phyloP scores from a whole-genome alignment of 352 stramenopile species.

The Pythium sukuiense region DNA sequence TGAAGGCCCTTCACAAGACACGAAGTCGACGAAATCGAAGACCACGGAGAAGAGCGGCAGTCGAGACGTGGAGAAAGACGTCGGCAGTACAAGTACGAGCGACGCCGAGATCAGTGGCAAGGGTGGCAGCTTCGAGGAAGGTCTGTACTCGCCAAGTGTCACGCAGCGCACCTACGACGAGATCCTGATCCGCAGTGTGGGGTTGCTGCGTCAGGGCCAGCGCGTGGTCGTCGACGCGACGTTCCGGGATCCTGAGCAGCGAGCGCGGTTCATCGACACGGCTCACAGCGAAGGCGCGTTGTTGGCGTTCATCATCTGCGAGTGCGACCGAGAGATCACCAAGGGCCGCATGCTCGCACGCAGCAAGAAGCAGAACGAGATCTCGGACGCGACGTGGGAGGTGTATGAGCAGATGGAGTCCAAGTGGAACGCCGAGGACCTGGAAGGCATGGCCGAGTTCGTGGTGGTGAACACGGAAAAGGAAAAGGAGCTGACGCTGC shows the following conservation, averaged over 20 bases:
- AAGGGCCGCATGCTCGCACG: constrained; percentile 59
- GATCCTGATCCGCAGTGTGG: constrained; percentile 41
- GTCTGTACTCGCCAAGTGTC: constrained; percentile 56
- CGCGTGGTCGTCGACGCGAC: constrained; percentile 65
- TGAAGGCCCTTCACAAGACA: not conserved
- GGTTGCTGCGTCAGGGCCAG: constrained; percentile 43
- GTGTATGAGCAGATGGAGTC: constrained; percentile 70
- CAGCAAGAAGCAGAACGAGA: constrained; percentile 37
- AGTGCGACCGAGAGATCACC: constrained; percentile 71
- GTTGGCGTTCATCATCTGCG: constrained; percentile 55
- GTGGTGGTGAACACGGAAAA: constrained; percentile 69
- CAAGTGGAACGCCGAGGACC: constrained; percentile 41
- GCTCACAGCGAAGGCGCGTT: constrained; percentile 51
- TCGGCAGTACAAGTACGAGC: not conserved
- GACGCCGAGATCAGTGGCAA: constrained; percentile 11
- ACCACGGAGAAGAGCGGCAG: not conserved
- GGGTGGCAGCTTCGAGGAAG: constrained; percentile 48
- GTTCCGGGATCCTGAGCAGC: constrained; percentile 48
- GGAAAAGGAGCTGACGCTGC: constrained; percentile 62
- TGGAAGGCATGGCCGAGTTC: constrained; percentile 39
- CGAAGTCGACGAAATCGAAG: not conserved
- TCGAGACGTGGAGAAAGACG: not conserved
- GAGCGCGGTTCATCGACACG: constrained; percentile 41
- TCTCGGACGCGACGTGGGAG: constrained; percentile 69
- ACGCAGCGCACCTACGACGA: constrained; percentile 68